Evolutionary conservation across 2,329 filamentous ascomycete genomes (phyloP), one percentile per base, ranked within the genome.

Genomic region (Tolypocladium nubicola): DNA sequence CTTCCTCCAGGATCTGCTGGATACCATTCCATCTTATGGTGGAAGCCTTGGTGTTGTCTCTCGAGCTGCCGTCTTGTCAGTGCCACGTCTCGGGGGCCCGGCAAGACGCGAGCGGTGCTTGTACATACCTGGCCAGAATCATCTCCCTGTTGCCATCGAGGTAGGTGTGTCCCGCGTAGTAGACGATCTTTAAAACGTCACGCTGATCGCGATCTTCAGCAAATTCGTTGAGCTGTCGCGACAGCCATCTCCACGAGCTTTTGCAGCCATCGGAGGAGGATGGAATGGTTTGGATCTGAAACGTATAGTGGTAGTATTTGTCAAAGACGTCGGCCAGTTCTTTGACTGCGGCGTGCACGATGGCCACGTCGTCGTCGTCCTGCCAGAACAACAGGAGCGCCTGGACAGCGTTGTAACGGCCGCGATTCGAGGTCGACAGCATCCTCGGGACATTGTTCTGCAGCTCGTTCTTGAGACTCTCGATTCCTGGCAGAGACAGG

Each of bases 101-200:
- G 11, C 33, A 19, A n/a, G 50, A 35, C 21, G 40, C 37, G 13
- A 19, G 39, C 14, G 47, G 30, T 37, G 9, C n/a, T 19, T 38
- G n/a, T 43, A 62, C 71, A 59, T 67, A 82, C 81, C 80, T 83
- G 49, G 80, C 75, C 45, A 84, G 70, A 38, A 82, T 73, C 79
- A 83, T 82, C 61, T 83, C 79, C 50, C 79, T 73, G 57, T 83
- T 77, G 8, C 72, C 74, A 61, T 84, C 78, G 33, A 84, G 69
- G 61, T 77, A 80, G 45, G 76, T 81, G 57, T 79, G 73, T 8
- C 81, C 81, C 16, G 75, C 77, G 62, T 84, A 84, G 65, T 81
- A 83, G 52, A 84, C 75, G 57, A 84, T 77, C 63, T 84, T 84
- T 57, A 84, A 66, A 23, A 79, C 76, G 62, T 84, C 80, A 45